Evolutionary conservation across 345 rosid species (phyloP).

Genomic region (Kernera saxatilis): DNA sequence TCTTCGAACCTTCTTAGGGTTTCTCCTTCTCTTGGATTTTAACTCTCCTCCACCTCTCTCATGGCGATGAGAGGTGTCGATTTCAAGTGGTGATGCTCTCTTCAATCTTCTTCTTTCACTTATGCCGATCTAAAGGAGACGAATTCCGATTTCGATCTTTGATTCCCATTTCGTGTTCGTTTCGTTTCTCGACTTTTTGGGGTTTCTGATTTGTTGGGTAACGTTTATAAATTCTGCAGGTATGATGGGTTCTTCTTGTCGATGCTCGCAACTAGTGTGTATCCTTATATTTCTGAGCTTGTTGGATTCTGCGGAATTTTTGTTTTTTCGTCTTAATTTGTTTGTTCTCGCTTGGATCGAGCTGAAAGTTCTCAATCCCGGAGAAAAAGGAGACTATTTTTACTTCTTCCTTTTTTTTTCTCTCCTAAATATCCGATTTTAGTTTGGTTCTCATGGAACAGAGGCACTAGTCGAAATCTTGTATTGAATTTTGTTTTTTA

Average conservation of each 20-base stretch:
- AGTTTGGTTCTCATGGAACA: background rate
- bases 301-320: background rate
- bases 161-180: background rate
- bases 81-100: constrained; percentile 81
- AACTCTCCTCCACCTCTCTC: background rate
- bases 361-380: background rate
- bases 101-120: background rate
- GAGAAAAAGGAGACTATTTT: background rate
- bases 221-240: constrained; percentile 46
- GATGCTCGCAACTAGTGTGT: constrained; percentile 98
- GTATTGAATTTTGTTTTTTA: background rate
- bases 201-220: background rate
- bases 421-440: background rate
- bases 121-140: background rate
- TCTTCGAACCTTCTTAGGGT: background rate
- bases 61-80: constrained; percentile 92
- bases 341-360: constrained; percentile 15
- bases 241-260: constrained; percentile 98
- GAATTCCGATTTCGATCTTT: background rate
- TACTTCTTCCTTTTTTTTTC: background rate
- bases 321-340: background rate
- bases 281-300: constrained; percentile 45
- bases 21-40: background rate
- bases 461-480: background rate
- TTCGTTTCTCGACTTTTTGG: background rate